Evolutionary conservation across 2,329 filamentous ascomycete species (phyloP).

Genomic region (Cytospora schulzeri): DNA sequence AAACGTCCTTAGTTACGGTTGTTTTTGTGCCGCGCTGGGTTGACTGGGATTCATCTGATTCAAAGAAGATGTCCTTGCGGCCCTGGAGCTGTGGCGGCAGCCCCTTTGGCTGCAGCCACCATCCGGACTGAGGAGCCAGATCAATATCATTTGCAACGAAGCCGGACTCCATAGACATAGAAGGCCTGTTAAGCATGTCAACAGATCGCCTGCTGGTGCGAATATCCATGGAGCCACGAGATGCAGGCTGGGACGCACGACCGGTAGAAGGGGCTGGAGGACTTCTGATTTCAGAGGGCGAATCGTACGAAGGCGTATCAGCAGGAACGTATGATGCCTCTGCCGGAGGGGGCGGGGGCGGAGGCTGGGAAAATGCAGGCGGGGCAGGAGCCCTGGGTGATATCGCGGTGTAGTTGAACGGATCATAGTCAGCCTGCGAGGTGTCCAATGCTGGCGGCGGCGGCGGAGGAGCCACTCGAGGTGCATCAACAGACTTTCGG

Average conservation of each 20-base stretch:
- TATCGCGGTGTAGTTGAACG: constrained; percentile 54
- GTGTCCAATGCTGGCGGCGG: constrained; percentile 49
- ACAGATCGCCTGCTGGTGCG: constrained; percentile 60
- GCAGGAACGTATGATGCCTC: constrained; percentile 50
- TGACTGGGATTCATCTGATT: constrained; percentile 76
- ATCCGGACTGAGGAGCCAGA: constrained; percentile 70
- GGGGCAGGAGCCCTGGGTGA: constrained; percentile 32
- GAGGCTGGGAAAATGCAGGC: constrained; percentile 38
- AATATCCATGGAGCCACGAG: constrained; percentile 38
- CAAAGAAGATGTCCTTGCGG: constrained; percentile 79
- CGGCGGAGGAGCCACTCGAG: constrained; percentile 70
- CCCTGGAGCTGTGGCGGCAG: constrained; percentile 81
- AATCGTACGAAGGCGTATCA: constrained; percentile 45
- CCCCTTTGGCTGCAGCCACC: constrained; percentile 84
- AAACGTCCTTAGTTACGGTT: constrained; percentile 76
- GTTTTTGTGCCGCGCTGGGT: constrained; percentile 70
- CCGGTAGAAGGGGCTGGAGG: constrained; percentile 43
- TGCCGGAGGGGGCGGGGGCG: constrained; percentile 44
- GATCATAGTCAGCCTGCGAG: constrained; percentile 69
- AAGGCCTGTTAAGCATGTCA: constrained; percentile 70
- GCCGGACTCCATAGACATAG: constrained; percentile 76
- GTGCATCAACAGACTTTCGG: constrained; percentile 70
- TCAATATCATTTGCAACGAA: constrained; percentile 90
- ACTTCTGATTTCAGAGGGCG: constrained; percentile 50
- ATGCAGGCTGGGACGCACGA: constrained; percentile 49